Evolutionary conservation across 1,139 yeast genomes (phyloP).

Genomic region (Candida sojae): DNA sequence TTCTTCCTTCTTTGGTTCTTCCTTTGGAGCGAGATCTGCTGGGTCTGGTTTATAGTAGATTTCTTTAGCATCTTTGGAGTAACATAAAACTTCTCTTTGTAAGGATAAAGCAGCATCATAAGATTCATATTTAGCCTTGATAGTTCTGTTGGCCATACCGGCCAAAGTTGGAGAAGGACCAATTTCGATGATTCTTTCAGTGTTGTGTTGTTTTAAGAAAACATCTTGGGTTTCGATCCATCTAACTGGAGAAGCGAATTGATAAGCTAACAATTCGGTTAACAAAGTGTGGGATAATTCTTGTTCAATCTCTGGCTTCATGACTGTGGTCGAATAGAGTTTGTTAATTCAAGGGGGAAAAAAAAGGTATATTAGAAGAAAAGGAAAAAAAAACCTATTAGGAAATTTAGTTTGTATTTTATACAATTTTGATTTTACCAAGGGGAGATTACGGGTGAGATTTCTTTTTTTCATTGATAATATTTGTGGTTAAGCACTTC

Average conservation of each 20-base stretch:
- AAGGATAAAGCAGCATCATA: constrained; percentile 96
- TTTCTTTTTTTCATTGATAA: neutral
- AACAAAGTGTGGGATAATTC: constrained; percentile 92
- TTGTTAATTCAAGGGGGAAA: neutral
- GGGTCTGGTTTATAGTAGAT: constrained; percentile 95
- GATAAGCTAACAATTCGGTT: constrained; percentile 96
- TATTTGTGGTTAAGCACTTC: neutral
- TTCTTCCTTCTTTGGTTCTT: constrained; percentile 22
- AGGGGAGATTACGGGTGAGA: neutral
- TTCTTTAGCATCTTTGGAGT: constrained; percentile 93
- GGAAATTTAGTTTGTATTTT: neutral
- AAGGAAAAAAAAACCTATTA: too few species aligned
- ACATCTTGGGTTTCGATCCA: constrained; percentile 99
- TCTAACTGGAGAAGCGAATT: constrained; percentile 98
- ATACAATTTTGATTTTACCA: neutral
- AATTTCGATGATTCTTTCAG: constrained; percentile 96
- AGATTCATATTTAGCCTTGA: constrained; percentile 94
- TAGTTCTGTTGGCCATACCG: constrained; percentile 97
- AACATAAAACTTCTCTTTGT: constrained; percentile 95
- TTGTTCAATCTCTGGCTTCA: constrained; percentile 98
- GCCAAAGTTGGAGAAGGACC: constrained; percentile 99
- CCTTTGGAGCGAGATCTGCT: constrained; percentile 50
- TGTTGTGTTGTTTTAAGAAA: constrained; percentile 87
- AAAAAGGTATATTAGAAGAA: neutral
- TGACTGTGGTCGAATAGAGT: constrained; percentile 22